These are phyloP conservation scores for Kodamaea fukazawae DNA, from an alignment of 805 yeast genomes.

Conservation along the genomic window DNA sequence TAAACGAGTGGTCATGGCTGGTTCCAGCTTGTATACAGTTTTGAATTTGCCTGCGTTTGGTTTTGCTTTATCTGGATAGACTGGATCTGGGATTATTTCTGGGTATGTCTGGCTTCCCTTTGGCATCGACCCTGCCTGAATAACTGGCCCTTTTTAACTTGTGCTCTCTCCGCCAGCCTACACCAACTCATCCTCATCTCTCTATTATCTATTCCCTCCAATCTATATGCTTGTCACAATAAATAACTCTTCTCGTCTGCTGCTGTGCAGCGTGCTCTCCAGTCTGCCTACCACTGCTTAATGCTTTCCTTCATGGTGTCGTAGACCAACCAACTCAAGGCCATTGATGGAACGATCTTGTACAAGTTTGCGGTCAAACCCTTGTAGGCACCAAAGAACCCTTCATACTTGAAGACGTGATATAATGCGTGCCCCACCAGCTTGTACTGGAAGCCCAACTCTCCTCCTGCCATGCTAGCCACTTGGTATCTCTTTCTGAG, in stretches of 20 bases:
- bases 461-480: conserved; percentile 71
- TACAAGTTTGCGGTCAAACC: conserved; percentile 78
- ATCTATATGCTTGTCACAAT: not conserved
- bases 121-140: too few species aligned
- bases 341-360: conserved; percentile 94
- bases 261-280: too few species aligned
- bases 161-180: too few species aligned
- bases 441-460: conserved; percentile 79
- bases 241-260: too few species aligned
- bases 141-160: too few species aligned
- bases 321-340: conserved; percentile 87
- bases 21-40: too few species aligned
- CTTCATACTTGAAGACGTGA: conserved; percentile 71
- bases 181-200: not conserved
- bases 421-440: conserved; percentile 71
- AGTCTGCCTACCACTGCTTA: conserved; percentile 25
- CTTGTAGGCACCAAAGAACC: conserved; percentile 66
- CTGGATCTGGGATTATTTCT: too few species aligned
- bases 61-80: too few species aligned
- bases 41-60: too few species aligned
- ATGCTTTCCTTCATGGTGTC: conserved; percentile 60
- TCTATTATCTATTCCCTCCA: too few species aligned
- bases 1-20: too few species aligned
- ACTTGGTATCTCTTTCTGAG: conserved; percentile 90
- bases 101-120: too few species aligned